These are phyloP conservation scores for Russula virescens DNA, from an alignment of 768 basidiomycete species.

Conservation along the genomic window DNA sequence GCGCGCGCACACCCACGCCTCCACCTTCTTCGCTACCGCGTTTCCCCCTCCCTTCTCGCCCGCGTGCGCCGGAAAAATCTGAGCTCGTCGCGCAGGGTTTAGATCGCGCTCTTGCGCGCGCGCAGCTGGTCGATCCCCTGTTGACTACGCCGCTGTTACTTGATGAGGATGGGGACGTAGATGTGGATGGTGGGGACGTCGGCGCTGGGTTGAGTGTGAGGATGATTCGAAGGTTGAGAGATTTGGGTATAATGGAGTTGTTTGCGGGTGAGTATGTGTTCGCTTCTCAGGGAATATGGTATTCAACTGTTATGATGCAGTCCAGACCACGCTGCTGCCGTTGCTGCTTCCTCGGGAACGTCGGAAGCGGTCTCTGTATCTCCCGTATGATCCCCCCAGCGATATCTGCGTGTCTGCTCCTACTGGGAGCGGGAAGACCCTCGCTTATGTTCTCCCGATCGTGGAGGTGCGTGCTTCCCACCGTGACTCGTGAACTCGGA, in stretches of 20 bases:
- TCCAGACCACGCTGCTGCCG: conserved; percentile 85
- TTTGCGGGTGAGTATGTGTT: conserved; percentile 66
- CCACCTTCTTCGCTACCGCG: conserved; percentile 45
- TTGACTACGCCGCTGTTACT: conserved; percentile 40
- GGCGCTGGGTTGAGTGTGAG: conserved; percentile 51
- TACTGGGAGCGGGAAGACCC: conserved; percentile 95
- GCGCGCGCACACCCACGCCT: conserved; percentile 25
- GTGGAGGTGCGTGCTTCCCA: conserved; percentile 54
- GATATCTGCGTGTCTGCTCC: conserved; percentile 96
- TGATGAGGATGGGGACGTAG: conserved; percentile 37
- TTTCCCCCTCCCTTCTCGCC: conserved; percentile 63
- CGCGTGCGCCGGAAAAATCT: conserved; percentile 62
- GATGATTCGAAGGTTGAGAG: conserved; percentile 56
- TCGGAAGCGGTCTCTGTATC: conserved; percentile 47
- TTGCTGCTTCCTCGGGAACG: conserved; percentile 54
- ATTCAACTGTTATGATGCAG: conserved; percentile 36
- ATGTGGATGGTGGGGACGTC: too few species aligned
- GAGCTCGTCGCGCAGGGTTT: conserved; percentile 74
- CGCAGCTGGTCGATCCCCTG: conserved; percentile 60
- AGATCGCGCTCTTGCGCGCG: conserved; percentile 64
- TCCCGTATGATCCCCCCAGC: conserved; percentile 56
- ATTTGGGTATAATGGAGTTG: conserved; percentile 77
- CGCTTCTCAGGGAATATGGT: neutral
- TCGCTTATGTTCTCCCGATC: conserved; percentile 93
- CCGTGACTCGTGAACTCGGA: neutral